These are phyloP conservation scores for Aspergillus avenaceus DNA, from an alignment of 495 filamentous ascomycete genomes.

Conservation along the genomic window DNA sequence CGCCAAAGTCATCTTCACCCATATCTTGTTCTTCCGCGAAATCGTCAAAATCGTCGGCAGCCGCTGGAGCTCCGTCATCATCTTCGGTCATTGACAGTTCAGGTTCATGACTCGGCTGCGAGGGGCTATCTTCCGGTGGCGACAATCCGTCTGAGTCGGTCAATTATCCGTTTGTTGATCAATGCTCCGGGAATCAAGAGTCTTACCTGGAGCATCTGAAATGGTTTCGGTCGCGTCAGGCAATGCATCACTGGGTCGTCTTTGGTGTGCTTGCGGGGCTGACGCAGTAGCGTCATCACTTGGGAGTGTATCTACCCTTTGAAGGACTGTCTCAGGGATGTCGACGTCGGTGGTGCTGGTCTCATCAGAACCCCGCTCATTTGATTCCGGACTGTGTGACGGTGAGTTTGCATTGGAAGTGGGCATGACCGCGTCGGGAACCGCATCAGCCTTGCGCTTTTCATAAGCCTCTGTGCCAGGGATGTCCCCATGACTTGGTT, in stretches of 20 bases:
- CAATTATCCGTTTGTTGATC: slow-evolving; percentile 47
- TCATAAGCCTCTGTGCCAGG: slow-evolving; percentile 78
- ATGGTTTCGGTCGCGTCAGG: slow-evolving; percentile 47
- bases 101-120: slow-evolving; percentile 22
- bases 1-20: slow-evolving; percentile 71
- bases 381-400: slow-evolving; percentile 16
- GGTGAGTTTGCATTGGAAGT: slow-evolving; percentile 21
- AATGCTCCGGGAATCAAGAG: slow-evolving; percentile 24
- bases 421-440: slow-evolving; percentile 64
- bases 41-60: slow-evolving; percentile 87
- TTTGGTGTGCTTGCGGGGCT: slow-evolving; percentile 36
- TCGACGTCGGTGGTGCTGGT: slow-evolving; percentile 14
- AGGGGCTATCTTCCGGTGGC: slow-evolving; percentile 32
- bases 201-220: slow-evolving; percentile 47
- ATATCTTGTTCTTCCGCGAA: slow-evolving; percentile 79
- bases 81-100: slow-evolving; percentile 12
- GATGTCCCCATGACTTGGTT: slow-evolving; percentile 77
- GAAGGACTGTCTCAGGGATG: slow-evolving; percentile 45
- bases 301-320: slow-evolving; percentile 37
- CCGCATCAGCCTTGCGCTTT: slow-evolving; percentile 73
- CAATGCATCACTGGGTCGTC: slow-evolving; percentile 42
- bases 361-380: slow-evolving; percentile 6
- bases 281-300: slow-evolving; percentile 31
- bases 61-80: slow-evolving; percentile 26
- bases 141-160: slow-evolving; percentile 55